Base-by-base conservation (phyloP, 441 rosid genomes). In the Rhodomyrtus psidioides region DNA sequence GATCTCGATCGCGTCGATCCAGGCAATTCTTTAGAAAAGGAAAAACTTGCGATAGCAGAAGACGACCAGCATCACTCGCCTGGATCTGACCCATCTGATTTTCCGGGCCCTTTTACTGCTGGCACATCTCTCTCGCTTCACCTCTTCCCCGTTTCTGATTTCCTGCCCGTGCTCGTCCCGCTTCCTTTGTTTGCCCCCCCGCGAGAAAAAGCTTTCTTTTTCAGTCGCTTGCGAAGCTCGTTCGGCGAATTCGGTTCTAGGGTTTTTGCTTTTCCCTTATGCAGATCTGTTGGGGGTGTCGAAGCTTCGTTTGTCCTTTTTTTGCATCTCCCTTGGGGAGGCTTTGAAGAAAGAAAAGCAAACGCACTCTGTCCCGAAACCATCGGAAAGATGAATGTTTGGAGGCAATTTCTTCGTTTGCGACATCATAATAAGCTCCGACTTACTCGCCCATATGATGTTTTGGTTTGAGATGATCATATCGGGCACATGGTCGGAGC, bases 401-500 rank as follows among this genome's bases (percentile, higher is more conserved):
- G 88, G 95, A 87, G 94, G 95, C 95, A 93, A 93, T 93, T 93
- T 93, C 95, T 92, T 87, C 94, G 95, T 93, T 93, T 93, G 95
- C 94, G 82, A 93, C 10, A 93, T 76, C 6, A 49, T 26, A 12
- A n/a, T n/a, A n/a, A 34, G 44, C 44, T 83, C 88, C 84, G 60
- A 12, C 88, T 75, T 86, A 86, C 87, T 86, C 81, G 85, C 87
- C 87, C 57, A 15, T 65, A 83, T 27, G 85, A 39, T 54, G 54
- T 34, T 65, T 82, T 81, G 56, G 39, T 70, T 39, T 39, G 51
- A 39, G 79, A 70, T 75, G 56, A 85, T 42, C 86, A 19, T 39
- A 85, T 75, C n/a, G 70, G 86, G 86, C 86, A 75, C 86, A 85
- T 75, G 57, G 74, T 55, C 81, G 86, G 86, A 55, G 81, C 44